Conservation (phyloP, 495 filamentous ascomycete genomes). For the Melanomma pulvis-pyrius region DNA sequence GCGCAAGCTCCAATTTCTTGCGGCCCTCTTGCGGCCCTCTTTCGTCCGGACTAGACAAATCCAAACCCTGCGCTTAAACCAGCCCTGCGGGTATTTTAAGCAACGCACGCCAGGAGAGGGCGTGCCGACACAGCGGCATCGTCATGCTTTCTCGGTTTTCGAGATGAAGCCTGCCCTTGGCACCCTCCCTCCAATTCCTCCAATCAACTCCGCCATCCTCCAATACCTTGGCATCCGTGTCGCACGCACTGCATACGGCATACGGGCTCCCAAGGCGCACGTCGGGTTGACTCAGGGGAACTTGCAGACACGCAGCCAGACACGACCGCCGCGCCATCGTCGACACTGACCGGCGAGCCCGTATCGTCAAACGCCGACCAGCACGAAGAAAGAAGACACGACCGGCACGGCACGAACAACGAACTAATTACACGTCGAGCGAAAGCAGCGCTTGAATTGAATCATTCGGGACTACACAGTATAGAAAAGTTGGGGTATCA, state of each 20-base stretch:
- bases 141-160: no score
- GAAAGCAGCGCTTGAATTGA: no score
- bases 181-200: no score
- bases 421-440: no score
- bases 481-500: constrained; percentile 1
- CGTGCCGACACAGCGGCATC: neutral
- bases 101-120: neutral
- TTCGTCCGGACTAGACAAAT: no score
- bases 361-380: neutral
- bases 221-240: neutral
- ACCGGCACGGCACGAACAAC: no score
- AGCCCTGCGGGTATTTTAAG: neutral
- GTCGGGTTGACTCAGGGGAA: neutral
- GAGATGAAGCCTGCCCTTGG: no score
- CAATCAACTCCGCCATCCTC: no score
- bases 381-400: no score
- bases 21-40: no score
- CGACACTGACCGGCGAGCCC: neutral
- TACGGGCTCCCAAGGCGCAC: neutral
- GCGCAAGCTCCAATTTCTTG: no score
- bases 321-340: neutral
- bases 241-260: neutral
- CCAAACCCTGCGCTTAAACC: neutral
- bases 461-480: neutral
- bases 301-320: no score